Evolutionary conservation across 2,329 filamentous ascomycete genomes (phyloP), one percentile per base, ranked within the genome.

Genomic region (Cercospora zeina): DNA sequence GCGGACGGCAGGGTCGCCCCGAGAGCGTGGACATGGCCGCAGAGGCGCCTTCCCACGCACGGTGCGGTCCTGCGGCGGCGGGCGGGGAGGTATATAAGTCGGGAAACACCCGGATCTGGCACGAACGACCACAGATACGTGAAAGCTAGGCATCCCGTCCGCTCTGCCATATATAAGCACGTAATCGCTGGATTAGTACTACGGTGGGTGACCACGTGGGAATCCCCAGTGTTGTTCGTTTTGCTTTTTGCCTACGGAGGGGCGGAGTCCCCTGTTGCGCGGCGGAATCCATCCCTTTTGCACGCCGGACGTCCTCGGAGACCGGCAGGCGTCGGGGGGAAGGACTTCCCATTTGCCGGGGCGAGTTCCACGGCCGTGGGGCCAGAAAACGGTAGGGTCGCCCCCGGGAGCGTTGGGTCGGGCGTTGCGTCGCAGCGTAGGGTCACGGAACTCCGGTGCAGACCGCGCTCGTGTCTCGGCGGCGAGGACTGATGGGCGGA

Each of bases 181-280:
- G 39, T 58, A 50, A 58, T 50, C 56, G 56, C 56, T 50, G 31
- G 56, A 58, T 58, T 58, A 58, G 56, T 58, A 58, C 56, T 58
- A 55, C 53, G 53, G 53, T 55, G 53, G 53, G 53, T 55, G 53
- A 55, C 53, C 53, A 55, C 53, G 53, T 55, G 53, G 53, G 53
- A 55, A 55, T 55, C 53, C 53, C 53, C 53, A 55, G 53, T 55
- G 53, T 55, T 55, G 53, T 55, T 55, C 53, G 53, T 55, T 55
- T 55, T 55, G 53, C 34, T 24, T 55, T 55, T 55, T 55, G 53
- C 50, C 30, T 27, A 27, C 50, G 8, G 45, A 16, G 19, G 45
- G 19, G 45, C 19, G 3, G 45, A 24, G 24, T 6, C 24, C 24
- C 24, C 24, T 27, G 3, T 27, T 27, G 24, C 24, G 24, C 19